These are phyloP conservation scores for Gastrodia elata DNA, from an alignment of 106 monocot species.

Conservation along the genomic window DNA sequence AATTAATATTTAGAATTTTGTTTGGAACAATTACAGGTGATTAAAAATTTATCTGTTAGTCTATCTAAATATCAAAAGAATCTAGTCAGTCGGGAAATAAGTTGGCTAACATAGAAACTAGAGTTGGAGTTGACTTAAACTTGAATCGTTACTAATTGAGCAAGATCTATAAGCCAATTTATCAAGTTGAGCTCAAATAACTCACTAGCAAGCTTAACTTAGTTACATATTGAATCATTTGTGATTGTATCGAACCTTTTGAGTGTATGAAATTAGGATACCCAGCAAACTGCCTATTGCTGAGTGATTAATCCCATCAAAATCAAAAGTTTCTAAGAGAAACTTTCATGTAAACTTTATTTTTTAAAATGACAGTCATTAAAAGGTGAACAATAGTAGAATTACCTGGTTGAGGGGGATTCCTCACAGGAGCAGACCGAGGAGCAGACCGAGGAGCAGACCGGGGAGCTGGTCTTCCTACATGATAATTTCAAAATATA, in stretches of 20 bases:
- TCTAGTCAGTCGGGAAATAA: no score
- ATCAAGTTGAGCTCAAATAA: no score
- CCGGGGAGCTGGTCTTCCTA: constrained; percentile 6
- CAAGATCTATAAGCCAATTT: no score
- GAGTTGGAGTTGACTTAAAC: no score
- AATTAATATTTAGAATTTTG: no score
- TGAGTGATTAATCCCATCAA: not conserved
- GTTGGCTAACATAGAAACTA: no score
- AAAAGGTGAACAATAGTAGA: not conserved
- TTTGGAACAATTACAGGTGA: no score
- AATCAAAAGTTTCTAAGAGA: not conserved
- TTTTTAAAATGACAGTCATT: not conserved
- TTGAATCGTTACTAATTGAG: no score
- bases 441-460: constrained; percentile 10
- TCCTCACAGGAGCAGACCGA: constrained; percentile 10
- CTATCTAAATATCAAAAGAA: no score
- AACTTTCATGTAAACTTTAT: no score
- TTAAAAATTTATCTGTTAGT: no score
- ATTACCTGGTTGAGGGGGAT: constrained; percentile 17
- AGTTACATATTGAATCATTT: not conserved
- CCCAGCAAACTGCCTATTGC: not conserved
- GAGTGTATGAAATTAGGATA: not conserved
- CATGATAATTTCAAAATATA: not conserved
- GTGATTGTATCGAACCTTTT: not conserved
- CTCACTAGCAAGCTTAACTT: no score